Conservation (phyloP, 148 eudicot genomes). For the Arbutus unedo region DNA sequence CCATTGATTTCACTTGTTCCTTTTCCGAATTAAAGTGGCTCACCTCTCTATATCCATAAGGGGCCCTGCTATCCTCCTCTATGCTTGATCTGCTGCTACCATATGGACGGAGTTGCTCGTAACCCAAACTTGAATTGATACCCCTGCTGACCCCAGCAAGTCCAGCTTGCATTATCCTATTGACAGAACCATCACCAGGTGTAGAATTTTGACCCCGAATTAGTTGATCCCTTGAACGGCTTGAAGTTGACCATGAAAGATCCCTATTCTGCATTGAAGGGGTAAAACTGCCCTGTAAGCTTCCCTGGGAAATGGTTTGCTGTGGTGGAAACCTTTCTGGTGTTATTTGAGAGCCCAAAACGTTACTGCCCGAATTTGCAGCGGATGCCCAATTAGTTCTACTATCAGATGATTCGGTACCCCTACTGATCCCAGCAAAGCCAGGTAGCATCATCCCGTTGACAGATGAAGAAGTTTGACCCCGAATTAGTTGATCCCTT, state of each 20-base stretch:
- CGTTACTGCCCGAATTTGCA: slow-evolving; percentile 5
- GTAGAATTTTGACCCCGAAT: slow-evolving; percentile 28
- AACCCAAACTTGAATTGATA: slow-evolving; percentile 24
- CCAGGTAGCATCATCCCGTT: slow-evolving; percentile 13
- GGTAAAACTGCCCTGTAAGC: slow-evolving; percentile 27
- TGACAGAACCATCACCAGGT: slow-evolving; percentile 21
- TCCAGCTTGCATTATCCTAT: slow-evolving; percentile 15
- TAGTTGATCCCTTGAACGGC: slow-evolving; percentile 26
- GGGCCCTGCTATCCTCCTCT: slow-evolving; percentile 26
- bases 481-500: slow-evolving; percentile 27
- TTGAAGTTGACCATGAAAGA: slow-evolving; percentile 24
- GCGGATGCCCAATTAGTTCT: slow-evolving; percentile 19
- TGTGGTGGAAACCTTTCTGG: slow-evolving; percentile 26
- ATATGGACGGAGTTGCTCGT: slow-evolving; percentile 51
- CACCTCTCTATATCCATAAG: slow-evolving; percentile 38
- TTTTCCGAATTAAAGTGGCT: slow-evolving; percentile 33
- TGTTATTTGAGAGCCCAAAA: slow-evolving; percentile 27
- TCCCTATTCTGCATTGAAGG: slow-evolving; percentile 24
- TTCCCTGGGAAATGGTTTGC: slow-evolving; percentile 22
- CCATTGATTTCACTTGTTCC: slow-evolving; percentile 39
- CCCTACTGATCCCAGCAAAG: slow-evolving; percentile 28
- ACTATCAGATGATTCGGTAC: slow-evolving; percentile 9
- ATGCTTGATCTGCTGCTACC: slow-evolving; percentile 45
- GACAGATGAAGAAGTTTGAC: slow-evolving; percentile 25
- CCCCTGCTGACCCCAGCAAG: slow-evolving; percentile 29